Evolutionary conservation across 768 basidiomycete genomes (phyloP), one percentile per base, ranked within the genome.

Genomic region (Phaffia tasmanica): DNA sequence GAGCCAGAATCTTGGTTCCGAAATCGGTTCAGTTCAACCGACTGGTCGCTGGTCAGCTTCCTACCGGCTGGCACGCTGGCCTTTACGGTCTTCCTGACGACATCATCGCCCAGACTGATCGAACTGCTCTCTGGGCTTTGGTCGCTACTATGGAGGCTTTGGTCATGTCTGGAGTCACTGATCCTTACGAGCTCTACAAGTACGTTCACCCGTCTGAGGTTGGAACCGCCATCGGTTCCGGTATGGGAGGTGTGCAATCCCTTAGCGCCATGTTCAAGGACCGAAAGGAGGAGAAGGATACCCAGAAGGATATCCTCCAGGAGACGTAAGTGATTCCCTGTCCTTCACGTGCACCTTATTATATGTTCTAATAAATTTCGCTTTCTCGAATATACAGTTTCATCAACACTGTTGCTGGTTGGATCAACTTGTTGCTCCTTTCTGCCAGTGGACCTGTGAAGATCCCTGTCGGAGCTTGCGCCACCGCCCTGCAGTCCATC

Each of bases 231-330:
- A 79, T 99, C 68, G 95, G 95, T 65, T 91, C 89, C 73, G 95
- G 95, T 71, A 98, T 99, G 94, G 95, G 95, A 72, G 95, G 95
- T 73, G 84, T 89, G 70, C 84, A 85, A 67, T 88, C 87, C 73
- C 81, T 97, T 79, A 81, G 86, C 61, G 86, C 88, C 78, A 99
- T 99, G 95, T 99, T 99, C 83, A 95, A 90, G 77, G 95, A 99
- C 75, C 87, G 95, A 70, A 87, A 92, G 50, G 94, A 97, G 74
- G 95, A 97, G 80, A 89, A 88, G 76, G 92, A 97, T 47, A 92
- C 98, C 0, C 95, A 98, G 78, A 98, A 93, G 73, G 95, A 99
- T 73, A 88, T 99, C 70, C 80, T 99, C 53, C 95, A 98, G 77
- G 95, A 99, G 78, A 98, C 95, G 88, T 91, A 72, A 74, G 89